phyloP scores from a whole-genome alignment of 345 rosid genomes.

The Gossypioides kirkii region DNA sequence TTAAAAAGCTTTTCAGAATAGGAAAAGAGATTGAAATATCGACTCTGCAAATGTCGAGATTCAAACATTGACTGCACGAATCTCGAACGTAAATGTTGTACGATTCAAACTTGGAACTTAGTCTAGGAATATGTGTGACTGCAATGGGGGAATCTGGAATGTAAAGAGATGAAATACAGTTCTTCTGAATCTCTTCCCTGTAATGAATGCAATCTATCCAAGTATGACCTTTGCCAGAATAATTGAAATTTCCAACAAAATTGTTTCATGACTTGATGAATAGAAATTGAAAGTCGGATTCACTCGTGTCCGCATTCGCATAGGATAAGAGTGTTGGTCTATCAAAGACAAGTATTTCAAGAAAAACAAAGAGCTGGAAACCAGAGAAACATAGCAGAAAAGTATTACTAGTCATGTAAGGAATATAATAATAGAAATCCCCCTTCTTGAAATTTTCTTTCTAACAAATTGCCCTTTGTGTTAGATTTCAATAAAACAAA shows the following conservation, averaged over 20 bases:
- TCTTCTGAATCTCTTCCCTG: too few species aligned
- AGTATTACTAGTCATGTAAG: background rate
- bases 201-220: too few species aligned
- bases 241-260: background rate
- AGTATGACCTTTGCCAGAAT: background rate
- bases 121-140: too few species aligned
- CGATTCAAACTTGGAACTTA: too few species aligned
- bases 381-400: background rate
- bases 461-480: background rate
- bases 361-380: background rate
- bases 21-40: background rate
- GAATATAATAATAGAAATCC: background rate
- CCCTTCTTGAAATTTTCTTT: constrained; percentile 6
- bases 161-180: too few species aligned
- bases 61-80: too few species aligned
- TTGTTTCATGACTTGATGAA: background rate
- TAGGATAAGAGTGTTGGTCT: background rate
- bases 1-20: background rate
- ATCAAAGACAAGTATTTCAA: background rate
- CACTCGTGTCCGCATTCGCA: background rate
- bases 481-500: constrained; percentile 1
- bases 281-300: background rate
- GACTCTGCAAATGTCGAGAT: background rate
- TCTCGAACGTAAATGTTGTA: too few species aligned
- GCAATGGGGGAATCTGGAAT: too few species aligned